These are phyloP conservation scores for Chaetomium fimeti DNA, from an alignment of 495 filamentous ascomycete genomes.

Conservation along the genomic window DNA sequence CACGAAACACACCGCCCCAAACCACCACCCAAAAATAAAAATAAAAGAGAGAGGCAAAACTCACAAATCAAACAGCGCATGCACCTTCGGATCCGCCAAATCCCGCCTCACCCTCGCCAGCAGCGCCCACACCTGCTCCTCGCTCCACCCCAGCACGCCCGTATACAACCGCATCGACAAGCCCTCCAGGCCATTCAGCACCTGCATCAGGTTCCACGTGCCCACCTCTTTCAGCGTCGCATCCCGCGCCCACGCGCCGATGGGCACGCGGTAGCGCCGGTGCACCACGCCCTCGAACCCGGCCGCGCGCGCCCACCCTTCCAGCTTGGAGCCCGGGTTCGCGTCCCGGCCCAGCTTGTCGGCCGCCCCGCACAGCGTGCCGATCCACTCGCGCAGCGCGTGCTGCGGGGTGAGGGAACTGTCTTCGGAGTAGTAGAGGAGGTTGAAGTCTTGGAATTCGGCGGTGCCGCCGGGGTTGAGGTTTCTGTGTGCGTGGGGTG, in stretches of 20 bases:
- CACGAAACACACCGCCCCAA: too few relatives aligned
- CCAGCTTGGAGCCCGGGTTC: constrained; percentile 36
- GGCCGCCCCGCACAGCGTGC: constrained; percentile 39
- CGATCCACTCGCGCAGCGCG: constrained; percentile 36
- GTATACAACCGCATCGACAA: constrained; percentile 48
- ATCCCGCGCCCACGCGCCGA: constrained; percentile 59
- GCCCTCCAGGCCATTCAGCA: constrained; percentile 46
- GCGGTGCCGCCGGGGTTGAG: constrained; percentile 59
- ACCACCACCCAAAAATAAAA: not conserved
- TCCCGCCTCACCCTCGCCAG: constrained; percentile 55
- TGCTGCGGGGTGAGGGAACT: constrained; percentile 44
- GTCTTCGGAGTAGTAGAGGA: constrained; percentile 53
- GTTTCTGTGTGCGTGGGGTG: constrained; percentile 32
- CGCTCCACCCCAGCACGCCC: constrained; percentile 53
- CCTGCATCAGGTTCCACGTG: constrained; percentile 39
- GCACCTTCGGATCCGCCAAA: constrained; percentile 49
- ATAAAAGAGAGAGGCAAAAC: not conserved
- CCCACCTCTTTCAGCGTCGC: constrained; percentile 49
- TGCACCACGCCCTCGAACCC: constrained; percentile 57
- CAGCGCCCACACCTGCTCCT: constrained; percentile 53
- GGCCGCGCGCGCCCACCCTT: constrained; percentile 48
- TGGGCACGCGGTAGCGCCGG: constrained; percentile 52
- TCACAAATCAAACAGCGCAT: constrained; percentile 37
- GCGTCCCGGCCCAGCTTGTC: constrained; percentile 43
- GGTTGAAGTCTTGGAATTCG: constrained; percentile 57